A percentile compares a stretch with the other conserved stretches of the same genome.
phyloP scores from a whole-genome alignment of 192 early-diverging fungal genomes.

The Coemansia sp. region DNA sequence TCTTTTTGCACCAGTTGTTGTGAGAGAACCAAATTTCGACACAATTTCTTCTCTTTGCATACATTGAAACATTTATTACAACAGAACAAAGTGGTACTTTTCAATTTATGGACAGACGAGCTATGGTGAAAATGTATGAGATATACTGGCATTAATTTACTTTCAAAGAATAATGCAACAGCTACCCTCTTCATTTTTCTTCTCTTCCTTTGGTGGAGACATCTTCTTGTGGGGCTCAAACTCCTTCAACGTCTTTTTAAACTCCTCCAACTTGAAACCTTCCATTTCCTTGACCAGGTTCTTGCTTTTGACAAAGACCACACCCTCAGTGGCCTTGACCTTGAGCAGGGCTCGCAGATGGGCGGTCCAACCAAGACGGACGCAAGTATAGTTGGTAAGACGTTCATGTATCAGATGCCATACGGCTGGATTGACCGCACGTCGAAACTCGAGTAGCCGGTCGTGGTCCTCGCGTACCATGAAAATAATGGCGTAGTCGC shows the following conservation, averaged over 20 bases:
- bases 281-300: conserved; percentile 15
- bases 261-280: conserved; percentile 13
- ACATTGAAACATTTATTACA: no score
- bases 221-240: conserved; percentile 13
- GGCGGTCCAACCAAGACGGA: conserved; percentile 6
- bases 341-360: conserved; percentile 7
- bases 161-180: conserved; percentile 21
- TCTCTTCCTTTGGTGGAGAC: not conserved
- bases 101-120: no score
- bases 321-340: conserved; percentile 10
- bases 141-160: not conserved
- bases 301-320: conserved; percentile 24
- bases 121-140: no score
- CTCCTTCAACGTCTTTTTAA: not conserved
- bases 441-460: conserved; percentile 16
- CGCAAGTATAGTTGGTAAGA: conserved; percentile 7
- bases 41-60: no score
- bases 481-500: conserved; percentile 19
- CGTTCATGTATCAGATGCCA: conserved; percentile 9
- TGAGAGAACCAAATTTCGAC: no score
- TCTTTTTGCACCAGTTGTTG: no score
- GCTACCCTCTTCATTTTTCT: not conserved
- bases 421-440: not conserved
- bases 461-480: conserved; percentile 2
- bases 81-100: no score